These are phyloP conservation scores for Rhodosporidiobolus odoratus DNA, from an alignment of 768 basidiomycete genomes.

Conservation along the genomic window DNA sequence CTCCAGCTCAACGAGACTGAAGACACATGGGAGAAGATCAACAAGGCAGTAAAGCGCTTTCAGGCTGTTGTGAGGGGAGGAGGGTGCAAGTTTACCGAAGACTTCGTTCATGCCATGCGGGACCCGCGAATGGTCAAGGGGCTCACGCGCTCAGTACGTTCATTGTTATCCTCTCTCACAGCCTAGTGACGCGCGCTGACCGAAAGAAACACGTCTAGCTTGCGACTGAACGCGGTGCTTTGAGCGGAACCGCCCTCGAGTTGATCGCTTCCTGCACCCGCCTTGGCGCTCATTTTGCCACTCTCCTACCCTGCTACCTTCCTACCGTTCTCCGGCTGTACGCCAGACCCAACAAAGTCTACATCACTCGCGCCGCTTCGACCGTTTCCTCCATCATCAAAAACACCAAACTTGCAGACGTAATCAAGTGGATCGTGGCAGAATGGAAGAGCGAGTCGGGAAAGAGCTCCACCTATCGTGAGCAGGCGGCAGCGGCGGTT, in stretches of 20 bases:
- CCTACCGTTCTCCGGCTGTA: conserved; percentile 47
- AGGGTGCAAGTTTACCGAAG: conserved; percentile 35
- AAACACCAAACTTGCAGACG: conserved; percentile 45
- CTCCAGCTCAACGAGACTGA: conserved; percentile 48
- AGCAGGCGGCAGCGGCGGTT: conserved; percentile 19
- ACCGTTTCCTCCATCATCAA: conserved; percentile 46
- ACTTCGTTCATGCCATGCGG: conserved; percentile 29
- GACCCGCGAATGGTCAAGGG: conserved; percentile 35
- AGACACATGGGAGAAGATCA: conserved; percentile 49
- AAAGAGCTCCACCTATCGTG: conserved; percentile 32
- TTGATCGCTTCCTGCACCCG: conserved; percentile 48
- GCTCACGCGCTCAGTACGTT: conserved; percentile 33
- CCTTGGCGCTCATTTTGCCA: conserved; percentile 44
- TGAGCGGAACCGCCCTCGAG: conserved; percentile 43
- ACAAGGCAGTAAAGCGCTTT: conserved; percentile 48
- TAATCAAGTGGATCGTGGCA: conserved; percentile 42
- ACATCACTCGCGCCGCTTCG: conserved; percentile 47
- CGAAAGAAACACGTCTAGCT: conserved; percentile 16
- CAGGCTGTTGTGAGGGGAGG: conserved; percentile 46
- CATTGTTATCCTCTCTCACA: background rate
- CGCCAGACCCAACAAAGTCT: conserved; percentile 50
- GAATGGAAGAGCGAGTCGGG: conserved; percentile 41
- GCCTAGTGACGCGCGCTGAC: background rate
- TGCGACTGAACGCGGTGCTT: conserved; percentile 39
- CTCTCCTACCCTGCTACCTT: conserved; percentile 47